Base-by-base conservation (phyloP, 768 basidiomycete genomes). In the Leccinum rimulosum region DNA sequence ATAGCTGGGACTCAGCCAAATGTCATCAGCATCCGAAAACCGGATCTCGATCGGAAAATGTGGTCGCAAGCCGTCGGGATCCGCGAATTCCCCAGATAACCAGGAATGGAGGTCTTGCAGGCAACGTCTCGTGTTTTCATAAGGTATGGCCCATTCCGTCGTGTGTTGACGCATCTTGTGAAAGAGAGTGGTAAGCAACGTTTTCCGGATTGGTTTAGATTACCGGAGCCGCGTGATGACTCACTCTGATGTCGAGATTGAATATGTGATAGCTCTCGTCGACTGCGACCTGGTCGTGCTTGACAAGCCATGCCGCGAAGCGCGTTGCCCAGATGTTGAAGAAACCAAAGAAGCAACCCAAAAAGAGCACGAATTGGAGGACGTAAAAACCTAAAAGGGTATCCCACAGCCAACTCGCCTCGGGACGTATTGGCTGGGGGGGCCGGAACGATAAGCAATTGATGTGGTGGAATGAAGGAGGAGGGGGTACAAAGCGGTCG, bases 21-120 rank as follows among this genome's bases (percentile, higher is more conserved):
- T 91, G 68, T 97, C 92, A 73, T 98, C 97, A 25, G 80, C 79
- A 14, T 86, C 85, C 48, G 93, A 89, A 72, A 92, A 95, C 10
- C 97, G 84, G 55, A 99, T 84, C 76, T 98, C 97, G 66, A 99
- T 81, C 1, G 93, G 91, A 71, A 94, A 97, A 71, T 98, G 95
- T 2, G 91, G 89, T 31, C 92, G 82, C 50, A 95, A 77, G 11
- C 95, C 96, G 48, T 83, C 63, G 0, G 87, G 83, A 68, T 90
- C 80, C 33, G 76, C 70, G 58, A 80, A 79, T 72, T 98, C 91
- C 43, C 76, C 69, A 30, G 83, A 79, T 25, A 96, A 74, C 88
- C 91, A 96, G 3, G 75, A 70, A 59, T 83, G 81, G 58, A 98
- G 77, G 60, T 88, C 91, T 35, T 74, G 74, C 53, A 99, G 80